Conservation (phyloP, 1,139 yeast species). For the Schwanniomyces etchellsii region DNA sequence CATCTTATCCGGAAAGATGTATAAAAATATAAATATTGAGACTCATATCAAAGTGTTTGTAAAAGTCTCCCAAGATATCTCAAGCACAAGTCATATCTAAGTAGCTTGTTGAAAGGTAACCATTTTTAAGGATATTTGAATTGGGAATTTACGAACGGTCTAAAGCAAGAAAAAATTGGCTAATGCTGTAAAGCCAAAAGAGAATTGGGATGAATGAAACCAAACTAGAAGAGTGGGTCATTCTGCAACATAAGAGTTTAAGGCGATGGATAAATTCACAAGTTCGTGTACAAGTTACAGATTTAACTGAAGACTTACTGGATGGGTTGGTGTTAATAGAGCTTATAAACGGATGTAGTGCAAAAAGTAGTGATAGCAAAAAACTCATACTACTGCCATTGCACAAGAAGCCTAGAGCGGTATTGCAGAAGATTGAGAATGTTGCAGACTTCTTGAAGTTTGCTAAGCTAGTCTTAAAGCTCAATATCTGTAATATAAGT, state of each 20-base stretch:
- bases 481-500: constrained; percentile 54
- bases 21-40: no score
- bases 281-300: constrained; percentile 17
- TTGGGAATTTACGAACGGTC: no score
- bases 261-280: constrained; percentile 42
- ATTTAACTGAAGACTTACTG: constrained; percentile 26
- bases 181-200: no score
- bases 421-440: constrained; percentile 61
- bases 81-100: no score
- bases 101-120: no score
- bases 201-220: no score
- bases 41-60: no score
- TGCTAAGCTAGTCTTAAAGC: constrained; percentile 42
- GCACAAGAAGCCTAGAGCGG: constrained; percentile 42
- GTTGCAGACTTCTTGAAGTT: constrained; percentile 52
- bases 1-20: no score
- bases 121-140: no score
- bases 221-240: constrained; percentile 33
- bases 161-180: no score
- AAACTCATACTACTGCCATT: constrained; percentile 28
- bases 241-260: constrained; percentile 41
- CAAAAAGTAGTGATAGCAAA: constrained; percentile 12
- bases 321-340: constrained; percentile 37
- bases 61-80: no score
- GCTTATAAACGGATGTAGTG: constrained; percentile 28